phyloP scores from a whole-genome alignment of 1,284 basidiomycete species.

The Moesziomyces parantarcticus region DNA sequence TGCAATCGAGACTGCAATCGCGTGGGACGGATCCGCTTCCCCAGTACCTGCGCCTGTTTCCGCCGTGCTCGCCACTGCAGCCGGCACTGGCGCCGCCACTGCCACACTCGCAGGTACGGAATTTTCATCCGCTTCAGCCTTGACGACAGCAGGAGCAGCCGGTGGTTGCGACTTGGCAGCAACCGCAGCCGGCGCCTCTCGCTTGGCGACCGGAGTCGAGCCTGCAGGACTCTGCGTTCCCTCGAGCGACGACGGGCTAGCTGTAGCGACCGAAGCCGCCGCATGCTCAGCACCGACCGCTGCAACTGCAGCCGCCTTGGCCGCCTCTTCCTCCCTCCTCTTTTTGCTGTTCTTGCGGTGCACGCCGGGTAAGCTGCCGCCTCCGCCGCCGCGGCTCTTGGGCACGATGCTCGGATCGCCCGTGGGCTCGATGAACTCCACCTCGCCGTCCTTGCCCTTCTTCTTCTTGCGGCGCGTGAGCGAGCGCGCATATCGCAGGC shows the following conservation, averaged over 20 bases:
- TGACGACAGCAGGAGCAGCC: slow-evolving; percentile 2
- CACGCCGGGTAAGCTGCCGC: slow-evolving; percentile 54
- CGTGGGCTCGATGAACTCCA: slow-evolving; percentile 53
- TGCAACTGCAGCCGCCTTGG: slow-evolving; percentile 16
- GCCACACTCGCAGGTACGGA: neutral
- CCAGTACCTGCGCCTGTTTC: neutral
- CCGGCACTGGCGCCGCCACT: neutral
- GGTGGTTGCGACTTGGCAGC: neutral
- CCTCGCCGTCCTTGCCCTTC: slow-evolving; percentile 54
- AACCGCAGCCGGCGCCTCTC: neutral
- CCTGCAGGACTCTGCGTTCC: slow-evolving; percentile 14
- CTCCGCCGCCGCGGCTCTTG: slow-evolving; percentile 57
- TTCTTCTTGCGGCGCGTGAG: slow-evolving; percentile 57
- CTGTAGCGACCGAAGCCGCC: slow-evolving; percentile 1
- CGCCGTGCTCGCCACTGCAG: neutral
- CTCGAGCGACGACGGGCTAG: slow-evolving; percentile 4
- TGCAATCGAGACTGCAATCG: slow-evolving; percentile 30
- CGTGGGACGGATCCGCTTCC: slow-evolving; percentile 13
- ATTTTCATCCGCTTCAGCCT: slow-evolving; percentile 7
- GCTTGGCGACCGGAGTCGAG: slow-evolving; percentile 1
- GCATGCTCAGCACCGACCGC: slow-evolving; percentile 1
- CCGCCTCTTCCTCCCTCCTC: slow-evolving; percentile 35
- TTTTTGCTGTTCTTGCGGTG: slow-evolving; percentile 56
- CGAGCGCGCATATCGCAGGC: slow-evolving; percentile 63
- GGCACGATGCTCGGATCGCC: slow-evolving; percentile 56